Conservation (phyloP, 2,329 filamentous ascomycete genomes). For the Cytospora schulzeri region DNA sequence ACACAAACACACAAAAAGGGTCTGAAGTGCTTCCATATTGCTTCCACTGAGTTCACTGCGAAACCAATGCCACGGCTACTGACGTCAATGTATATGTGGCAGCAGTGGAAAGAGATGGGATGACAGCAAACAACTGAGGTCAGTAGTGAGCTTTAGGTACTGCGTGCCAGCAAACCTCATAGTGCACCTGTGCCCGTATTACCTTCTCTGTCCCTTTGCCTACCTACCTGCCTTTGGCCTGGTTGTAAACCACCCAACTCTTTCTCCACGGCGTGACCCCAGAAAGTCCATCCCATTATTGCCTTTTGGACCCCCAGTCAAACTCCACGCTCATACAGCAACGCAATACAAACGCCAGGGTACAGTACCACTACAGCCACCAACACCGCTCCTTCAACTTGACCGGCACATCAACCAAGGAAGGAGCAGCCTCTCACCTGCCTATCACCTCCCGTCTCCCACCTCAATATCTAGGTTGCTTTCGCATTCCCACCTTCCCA, state of each 20-base stretch:
- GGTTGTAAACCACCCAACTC: not conserved
- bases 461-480: too few species aligned
- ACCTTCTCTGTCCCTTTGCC: not conserved
- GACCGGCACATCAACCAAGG: not conserved
- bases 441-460: not conserved
- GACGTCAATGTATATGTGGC: conserved; percentile 15
- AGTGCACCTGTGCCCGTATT: not conserved
- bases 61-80: conserved; percentile 25
- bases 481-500: not conserved
- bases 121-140: conserved; percentile 19
- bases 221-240: not conserved
- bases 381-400: not conserved
- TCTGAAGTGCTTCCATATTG: conserved; percentile 3
- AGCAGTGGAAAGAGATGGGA: conserved; percentile 7
- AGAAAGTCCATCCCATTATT: not conserved
- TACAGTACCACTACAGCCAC: not conserved
- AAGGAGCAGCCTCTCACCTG: conserved; percentile 3
- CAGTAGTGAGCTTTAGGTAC: not conserved
- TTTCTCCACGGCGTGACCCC: not conserved
- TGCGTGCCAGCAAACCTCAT: not conserved
- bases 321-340: not conserved
- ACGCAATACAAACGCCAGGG: not conserved
- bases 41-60: conserved; percentile 25
- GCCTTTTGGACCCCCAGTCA: not conserved
- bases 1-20: conserved; percentile 4